Evolutionary conservation across 306 rosid genomes (phyloP), one percentile per base, ranked within the genome.

Genomic region (Cucurbita pepo): DNA sequence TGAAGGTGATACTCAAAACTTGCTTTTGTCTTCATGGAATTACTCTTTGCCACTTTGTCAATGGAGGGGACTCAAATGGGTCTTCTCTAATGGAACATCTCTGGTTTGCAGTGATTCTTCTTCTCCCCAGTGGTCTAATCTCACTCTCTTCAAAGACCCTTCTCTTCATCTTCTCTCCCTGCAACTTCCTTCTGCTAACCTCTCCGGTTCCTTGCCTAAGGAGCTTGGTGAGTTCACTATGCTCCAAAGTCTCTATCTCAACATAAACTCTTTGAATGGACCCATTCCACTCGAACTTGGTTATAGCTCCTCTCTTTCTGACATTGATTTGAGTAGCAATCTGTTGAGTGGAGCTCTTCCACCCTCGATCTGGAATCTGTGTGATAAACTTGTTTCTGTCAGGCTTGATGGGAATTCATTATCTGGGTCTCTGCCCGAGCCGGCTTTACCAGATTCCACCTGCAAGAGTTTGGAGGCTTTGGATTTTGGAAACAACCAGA

Each of bases 11-110:
- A 0, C 86, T 10, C 89, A 88, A 14, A 88, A 85, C 80, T 81
- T 95, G 8, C 83, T 95, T 36, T 72, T 95, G 38, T 82, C 90
- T 72, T 89, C 97, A 70, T 95, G 99, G 99, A 95, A 95, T 74
- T 37, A 84, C 22, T 81, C 96, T 1, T 62, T 76, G 0, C 96
- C 99, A 57, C 77, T 91, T 4, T 95, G 99, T 56, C 99, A 95
- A 78, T 95, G 97, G 99, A 82, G 92, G 57, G 99, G 99, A 12
- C 91, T 95, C 83, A 91, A 89, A 77, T 95, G 99, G 99, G 91
- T 85, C 1, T 84, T 88, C 85, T 82, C 90, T 76, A 82, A 74
- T 51, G 92, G 85, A 77, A 60, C 91, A 45, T 66, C 86, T 72
- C 77, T 90, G 57, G 76, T 78, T 13, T 95, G 99, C 83, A 78